Conservation (phyloP, 805 yeast genomes). For the Sugiyamaella floridensis region DNA sequence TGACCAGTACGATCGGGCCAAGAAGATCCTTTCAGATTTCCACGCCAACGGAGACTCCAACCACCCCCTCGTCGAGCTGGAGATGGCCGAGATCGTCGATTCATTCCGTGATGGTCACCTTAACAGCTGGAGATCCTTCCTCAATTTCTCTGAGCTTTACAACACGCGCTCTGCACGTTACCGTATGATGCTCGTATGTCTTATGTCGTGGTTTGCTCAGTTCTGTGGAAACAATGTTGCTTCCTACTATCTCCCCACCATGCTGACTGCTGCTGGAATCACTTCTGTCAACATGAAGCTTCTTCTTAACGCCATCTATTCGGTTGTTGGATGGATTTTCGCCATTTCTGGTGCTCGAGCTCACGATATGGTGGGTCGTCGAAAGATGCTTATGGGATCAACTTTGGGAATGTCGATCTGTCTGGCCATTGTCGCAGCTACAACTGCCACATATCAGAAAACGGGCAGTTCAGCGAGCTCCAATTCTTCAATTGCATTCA, state of each 20-base stretch:
- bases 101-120: slow-evolving; percentile 9
- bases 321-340: slow-evolving; percentile 10
- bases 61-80: slow-evolving; percentile 15
- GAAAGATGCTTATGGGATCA: slow-evolving; percentile 24
- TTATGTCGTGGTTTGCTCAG: slow-evolving; percentile 13
- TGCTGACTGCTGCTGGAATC: slow-evolving; percentile 11
- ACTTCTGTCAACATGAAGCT: slow-evolving; percentile 1
- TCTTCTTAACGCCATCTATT: slow-evolving; percentile 9
- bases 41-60: slow-evolving; percentile 15
- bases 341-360: slow-evolving; percentile 20
- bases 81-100: slow-evolving; percentile 14
- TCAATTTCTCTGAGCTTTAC: slow-evolving; percentile 8
- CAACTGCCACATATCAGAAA: slow-evolving; percentile 22
- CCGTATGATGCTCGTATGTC: slow-evolving; percentile 6
- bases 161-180: slow-evolving; percentile 9
- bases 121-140: slow-evolving; percentile 7
- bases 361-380: slow-evolving; percentile 26
- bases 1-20: slow-evolving; percentile 41
- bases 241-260: slow-evolving; percentile 11
- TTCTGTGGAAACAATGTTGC: slow-evolving; percentile 12
- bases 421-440: slow-evolving; percentile 23
- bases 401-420: slow-evolving; percentile 20
- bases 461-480: slow-evolving; percentile 20
- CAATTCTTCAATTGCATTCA: slow-evolving; percentile 13
- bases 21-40: slow-evolving; percentile 28